A percentile compares a stretch with the other conserved stretches of the same genome.
phyloP scores from a whole-genome alignment of 2,329 filamentous ascomycete species.

The Aspergillus alliaceus region DNA sequence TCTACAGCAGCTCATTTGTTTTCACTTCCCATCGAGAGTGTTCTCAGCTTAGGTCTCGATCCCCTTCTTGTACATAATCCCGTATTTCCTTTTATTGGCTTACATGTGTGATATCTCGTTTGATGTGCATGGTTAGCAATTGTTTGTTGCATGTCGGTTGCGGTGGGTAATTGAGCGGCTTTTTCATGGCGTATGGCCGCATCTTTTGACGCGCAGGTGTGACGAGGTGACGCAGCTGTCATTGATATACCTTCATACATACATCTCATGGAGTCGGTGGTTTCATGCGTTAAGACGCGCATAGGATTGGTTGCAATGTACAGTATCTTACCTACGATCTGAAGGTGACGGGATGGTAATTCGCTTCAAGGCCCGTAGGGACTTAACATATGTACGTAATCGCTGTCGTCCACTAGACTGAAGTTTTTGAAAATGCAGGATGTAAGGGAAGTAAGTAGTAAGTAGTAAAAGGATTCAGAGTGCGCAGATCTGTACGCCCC shows the following conservation, averaged over 20 bases:
- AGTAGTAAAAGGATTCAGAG: no score
- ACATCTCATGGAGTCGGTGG: not conserved
- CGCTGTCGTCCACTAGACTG: no score
- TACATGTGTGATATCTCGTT: not conserved
- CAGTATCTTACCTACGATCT: not conserved
- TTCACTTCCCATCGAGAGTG: slow-evolving; percentile 1
- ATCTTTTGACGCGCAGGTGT: slow-evolving; percentile 27
- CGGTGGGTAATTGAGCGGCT: not conserved
- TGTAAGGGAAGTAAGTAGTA: no score
- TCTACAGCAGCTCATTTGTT: not conserved
- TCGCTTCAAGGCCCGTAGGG: not conserved
- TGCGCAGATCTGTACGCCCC: no score
- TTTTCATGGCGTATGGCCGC: slow-evolving; percentile 17
- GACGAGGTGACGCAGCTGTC: slow-evolving; percentile 17
- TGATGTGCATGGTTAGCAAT: not conserved
- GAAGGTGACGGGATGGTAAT: not conserved
- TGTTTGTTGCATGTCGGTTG: not conserved
- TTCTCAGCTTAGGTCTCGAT: not conserved
- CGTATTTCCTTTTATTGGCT: not conserved
- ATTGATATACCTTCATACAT: slow-evolving; percentile 12
- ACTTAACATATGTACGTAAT: not conserved
- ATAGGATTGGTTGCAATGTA: not conserved
- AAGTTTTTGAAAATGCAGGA: no score
- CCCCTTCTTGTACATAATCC: not conserved
- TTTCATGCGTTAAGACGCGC: not conserved